Base-by-base conservation (phyloP, 2,329 filamentous ascomycete genomes). In the Cladosporium sp. region DNA sequence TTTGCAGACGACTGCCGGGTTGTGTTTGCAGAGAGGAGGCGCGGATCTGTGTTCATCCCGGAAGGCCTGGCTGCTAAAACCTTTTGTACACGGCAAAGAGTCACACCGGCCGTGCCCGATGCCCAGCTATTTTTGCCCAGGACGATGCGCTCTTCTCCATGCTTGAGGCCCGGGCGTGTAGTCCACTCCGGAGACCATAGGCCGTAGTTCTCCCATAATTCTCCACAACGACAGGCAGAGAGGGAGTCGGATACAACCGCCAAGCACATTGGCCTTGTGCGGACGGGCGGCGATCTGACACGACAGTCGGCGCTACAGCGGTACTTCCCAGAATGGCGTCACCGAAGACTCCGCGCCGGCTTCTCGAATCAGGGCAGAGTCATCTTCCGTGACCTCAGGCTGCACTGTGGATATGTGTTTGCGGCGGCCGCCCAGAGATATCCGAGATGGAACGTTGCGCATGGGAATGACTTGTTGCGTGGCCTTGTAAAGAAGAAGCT, bases 391-490 rank as follows among this genome's bases (percentile, higher is more conserved):
- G 35, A 33, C 16, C 61, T 63, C 61, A 63, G 61, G 61, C 50
- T 55, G 50, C 35, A 18, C 26, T 55, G 61, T 63, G 61, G 61
- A 56, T 63, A 53, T 56, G 50, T 8, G 16, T 33, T 56, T 44
- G 50, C 28, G 61, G 50, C 28, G 61, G 61, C 33, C 29, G 21
- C 59, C 60, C 23, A 46, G 44, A 44, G 40, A 62, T 12, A 29
- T 28, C 33, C 50, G 35, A 55, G 35, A 56, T 63, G 61, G 61
- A 46, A 56, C 50, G 26, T 46, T 55, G 61, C 49, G 50, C 35
- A 63, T 63, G 61, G 61, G 50, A 63, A 63, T 56, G 61, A 63
- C 49, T 63, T 63, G 61, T 63, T 31, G 61, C 61, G 61, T 53
- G 46, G 33, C 33, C 7, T 37, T 23, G 21, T 62, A 55, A 31